phyloP scores from a whole-genome alignment of 108 stramenopile genomes.

The Nannochloropsis salina region DNA sequence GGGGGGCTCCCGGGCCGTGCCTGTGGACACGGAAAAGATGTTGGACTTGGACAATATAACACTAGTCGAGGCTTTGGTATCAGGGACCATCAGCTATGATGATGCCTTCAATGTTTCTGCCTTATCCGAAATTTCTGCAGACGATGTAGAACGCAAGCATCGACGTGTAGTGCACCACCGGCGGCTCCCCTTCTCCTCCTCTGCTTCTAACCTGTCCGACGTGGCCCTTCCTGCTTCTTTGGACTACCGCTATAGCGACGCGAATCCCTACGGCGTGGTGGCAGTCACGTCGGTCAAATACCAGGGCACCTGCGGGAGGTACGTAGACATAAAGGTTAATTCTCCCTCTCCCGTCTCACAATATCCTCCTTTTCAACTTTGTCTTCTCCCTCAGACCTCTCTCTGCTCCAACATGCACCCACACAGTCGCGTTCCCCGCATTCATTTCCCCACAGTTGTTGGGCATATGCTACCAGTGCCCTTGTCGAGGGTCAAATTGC shows the following conservation, averaged over 20 bases:
- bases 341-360: neutral
- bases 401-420: neutral
- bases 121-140: neutral
- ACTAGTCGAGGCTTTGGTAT: neutral
- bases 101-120: neutral
- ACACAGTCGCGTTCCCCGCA: neutral
- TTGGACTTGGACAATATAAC: constrained; percentile 1
- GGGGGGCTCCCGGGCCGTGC: neutral
- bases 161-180: neutral
- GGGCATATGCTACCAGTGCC: neutral
- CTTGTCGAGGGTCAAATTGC: neutral
- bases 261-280: neutral
- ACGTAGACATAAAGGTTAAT: neutral
- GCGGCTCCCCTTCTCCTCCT: neutral
- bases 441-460: neutral
- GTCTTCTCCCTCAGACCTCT: neutral
- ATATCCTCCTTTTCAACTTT: neutral
- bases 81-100: neutral
- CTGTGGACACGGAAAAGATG: neutral
- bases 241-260: neutral
- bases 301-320: neutral
- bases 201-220: neutral
- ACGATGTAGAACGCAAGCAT: neutral
- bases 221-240: constrained; percentile 14
- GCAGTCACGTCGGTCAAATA: neutral